Base-by-base conservation (phyloP, 2,329 filamentous ascomycete species). In the Stemphylium vesicarium region DNA sequence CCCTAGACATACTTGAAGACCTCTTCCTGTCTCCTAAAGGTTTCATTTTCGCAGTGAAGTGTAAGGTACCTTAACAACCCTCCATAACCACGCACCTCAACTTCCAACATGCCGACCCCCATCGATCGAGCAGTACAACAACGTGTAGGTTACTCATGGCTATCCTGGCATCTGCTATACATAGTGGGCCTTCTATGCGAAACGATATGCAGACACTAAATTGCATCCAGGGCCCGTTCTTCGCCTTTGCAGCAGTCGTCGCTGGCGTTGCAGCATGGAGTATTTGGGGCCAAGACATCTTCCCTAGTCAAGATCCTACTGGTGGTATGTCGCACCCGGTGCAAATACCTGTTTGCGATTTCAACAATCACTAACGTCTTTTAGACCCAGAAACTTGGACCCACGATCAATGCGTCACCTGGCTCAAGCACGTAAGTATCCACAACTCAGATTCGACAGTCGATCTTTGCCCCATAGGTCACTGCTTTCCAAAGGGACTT, bases 271-370 rank as follows among this genome's bases (percentile, higher is more conserved):
- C 92, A 13, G 86, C 85, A 37, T 96, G 90, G 88, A 84, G 85
- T 15, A 94, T 97, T 66, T 96, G 90, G 88, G 92, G 92, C 52
- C 83, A 85, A 48, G 91, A 94, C 60, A 84, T 97, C 69, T 96
- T 97, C 68, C 93, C 93, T 0, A 76, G 84, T 3, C 80, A 87
- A 62, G 92, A 96, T 71, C 92, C 93, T n/a, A 90, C 80, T 24
- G 92, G 92, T 56, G 84, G 91, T 79, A 85, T 79, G 66, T 63
- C 22, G 38, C 12, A n/a, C 9, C 12, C 4, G 24, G 24, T 36
- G 18, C 20, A 20, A 20, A 20, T 20, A 20, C 20, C 20, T 20
- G 4, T 20, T 20, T 20, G 4, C 11, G 31, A 45, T 16, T 29
- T 7, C 4, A 24, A 6, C 22, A 24, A 24, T 24, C 22, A 6